Percentiles rank a stretch among this genome's conserved stretches.
phyloP scores from a whole-genome alignment of 176 grass and related monocot genomes.

The Triticum urartu region DNA sequence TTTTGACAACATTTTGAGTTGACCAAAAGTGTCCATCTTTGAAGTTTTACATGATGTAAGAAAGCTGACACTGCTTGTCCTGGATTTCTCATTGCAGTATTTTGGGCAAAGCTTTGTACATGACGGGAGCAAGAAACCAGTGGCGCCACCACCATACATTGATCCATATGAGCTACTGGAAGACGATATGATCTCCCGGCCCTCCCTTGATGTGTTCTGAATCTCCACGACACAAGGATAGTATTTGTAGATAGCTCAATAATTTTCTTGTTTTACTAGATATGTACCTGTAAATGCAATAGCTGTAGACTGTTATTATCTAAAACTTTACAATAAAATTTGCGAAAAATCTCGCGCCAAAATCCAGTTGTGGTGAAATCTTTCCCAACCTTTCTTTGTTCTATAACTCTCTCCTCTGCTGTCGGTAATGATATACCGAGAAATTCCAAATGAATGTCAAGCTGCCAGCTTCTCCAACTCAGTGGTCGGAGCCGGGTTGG shows the following conservation, averaged over 20 bases:
- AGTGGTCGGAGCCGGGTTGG: too few species aligned
- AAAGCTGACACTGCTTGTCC: not conserved
- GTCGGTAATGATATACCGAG: not conserved
- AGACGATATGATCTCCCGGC: slow-evolving; percentile 71
- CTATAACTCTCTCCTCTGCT: not conserved
- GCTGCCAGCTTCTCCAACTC: too few species aligned
- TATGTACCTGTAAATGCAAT: slow-evolving; percentile 45
- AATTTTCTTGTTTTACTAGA: slow-evolving; percentile 17
- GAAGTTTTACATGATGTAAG: not conserved
- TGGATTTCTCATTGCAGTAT: slow-evolving; percentile 51
- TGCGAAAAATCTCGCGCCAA: not conserved
- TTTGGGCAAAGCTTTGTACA: slow-evolving; percentile 82
- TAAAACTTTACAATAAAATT: not conserved
- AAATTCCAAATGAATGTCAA: not conserved
- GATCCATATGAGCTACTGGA: slow-evolving; percentile 87
- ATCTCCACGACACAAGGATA: not conserved
- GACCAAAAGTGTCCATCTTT: not conserved
- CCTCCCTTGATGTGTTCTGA: slow-evolving; percentile 47
- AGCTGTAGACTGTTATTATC: slow-evolving; percentile 41
- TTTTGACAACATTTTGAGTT: not conserved
- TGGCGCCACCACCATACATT: slow-evolving; percentile 57
- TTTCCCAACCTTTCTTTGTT: not conserved
- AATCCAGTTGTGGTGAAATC: not conserved
- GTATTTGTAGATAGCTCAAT: slow-evolving; percentile 17
- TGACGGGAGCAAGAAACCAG: slow-evolving; percentile 51